Conservation (phyloP, 1,284 basidiomycete genomes). For the Sanguinoderma infundibulare region DNA sequence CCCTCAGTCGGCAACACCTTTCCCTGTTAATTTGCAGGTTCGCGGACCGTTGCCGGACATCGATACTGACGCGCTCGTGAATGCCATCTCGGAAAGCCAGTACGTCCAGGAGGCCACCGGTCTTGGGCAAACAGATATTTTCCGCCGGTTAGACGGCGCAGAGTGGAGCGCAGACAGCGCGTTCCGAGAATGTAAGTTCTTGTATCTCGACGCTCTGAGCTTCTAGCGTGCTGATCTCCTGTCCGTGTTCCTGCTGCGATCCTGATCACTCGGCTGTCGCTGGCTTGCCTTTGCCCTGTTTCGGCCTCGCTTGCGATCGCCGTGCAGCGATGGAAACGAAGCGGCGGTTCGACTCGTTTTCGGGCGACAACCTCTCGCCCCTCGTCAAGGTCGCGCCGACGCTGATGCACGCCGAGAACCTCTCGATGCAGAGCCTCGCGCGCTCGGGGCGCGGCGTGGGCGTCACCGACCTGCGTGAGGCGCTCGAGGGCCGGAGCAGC, state of each 20-base stretch:
- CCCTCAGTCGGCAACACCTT: constrained; percentile 40
- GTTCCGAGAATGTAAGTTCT: constrained; percentile 70
- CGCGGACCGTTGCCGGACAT: constrained; percentile 44
- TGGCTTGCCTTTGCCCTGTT: neutral
- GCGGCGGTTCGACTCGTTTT: constrained; percentile 58
- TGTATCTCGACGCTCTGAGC: neutral
- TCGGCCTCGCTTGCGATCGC: neutral
- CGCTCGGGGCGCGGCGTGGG: constrained; percentile 79
- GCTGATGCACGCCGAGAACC: constrained; percentile 88
- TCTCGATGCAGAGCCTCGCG: constrained; percentile 80
- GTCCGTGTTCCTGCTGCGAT: neutral
- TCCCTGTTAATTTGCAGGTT: constrained; percentile 32
- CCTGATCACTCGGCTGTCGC: neutral
- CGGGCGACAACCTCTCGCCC: constrained; percentile 70
- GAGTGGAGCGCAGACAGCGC: constrained; percentile 82
- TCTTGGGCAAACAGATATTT: constrained; percentile 59
- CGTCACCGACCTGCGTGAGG: constrained; percentile 85
- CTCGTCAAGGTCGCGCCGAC: constrained; percentile 80
- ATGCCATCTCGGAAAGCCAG: constrained; percentile 52
- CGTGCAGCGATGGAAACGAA: constrained; percentile 62
- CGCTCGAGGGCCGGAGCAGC: constrained; percentile 80
- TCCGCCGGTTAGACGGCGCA: constrained; percentile 50
- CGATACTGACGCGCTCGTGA: constrained; percentile 59
- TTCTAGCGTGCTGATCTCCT: neutral
- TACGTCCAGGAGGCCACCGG: constrained; percentile 68